A percentile compares a stretch with the other conserved stretches of the same genome.
These are phyloP conservation scores for Podaxis mareebaensis DNA, from an alignment of 768 basidiomycete species.

Conservation along the genomic window DNA sequence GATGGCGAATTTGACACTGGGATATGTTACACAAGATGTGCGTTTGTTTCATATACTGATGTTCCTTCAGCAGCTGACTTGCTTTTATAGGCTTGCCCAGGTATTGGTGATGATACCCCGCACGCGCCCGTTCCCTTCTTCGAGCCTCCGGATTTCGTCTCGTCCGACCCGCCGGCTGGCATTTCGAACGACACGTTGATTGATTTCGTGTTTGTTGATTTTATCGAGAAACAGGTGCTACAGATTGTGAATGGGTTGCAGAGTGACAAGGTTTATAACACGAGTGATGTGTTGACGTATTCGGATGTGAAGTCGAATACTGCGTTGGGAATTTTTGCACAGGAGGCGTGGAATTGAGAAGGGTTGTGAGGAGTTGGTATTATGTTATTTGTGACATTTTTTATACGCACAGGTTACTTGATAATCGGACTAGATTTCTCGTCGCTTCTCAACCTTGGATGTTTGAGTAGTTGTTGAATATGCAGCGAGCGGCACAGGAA, in stretches of 20 bases:
- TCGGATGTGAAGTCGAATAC: slow-evolving; percentile 49
- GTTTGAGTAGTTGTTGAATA: too few species aligned
- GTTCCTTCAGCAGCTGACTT: not conserved
- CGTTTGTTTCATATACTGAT: not conserved
- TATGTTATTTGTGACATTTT: too few species aligned
- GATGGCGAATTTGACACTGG: slow-evolving; percentile 57
- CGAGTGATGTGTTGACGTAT: slow-evolving; percentile 55
- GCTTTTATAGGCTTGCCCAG: slow-evolving; percentile 59
- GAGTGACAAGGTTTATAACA: slow-evolving; percentile 47
- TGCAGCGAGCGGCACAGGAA: too few species aligned
- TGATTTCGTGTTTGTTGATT: slow-evolving; percentile 78
- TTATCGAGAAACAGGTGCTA: slow-evolving; percentile 57
- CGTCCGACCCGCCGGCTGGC: slow-evolving; percentile 49
- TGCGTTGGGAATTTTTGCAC: slow-evolving; percentile 59
- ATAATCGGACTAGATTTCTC: too few species aligned
- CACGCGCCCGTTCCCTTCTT: slow-evolving; percentile 65
- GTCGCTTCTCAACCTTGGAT: too few species aligned
- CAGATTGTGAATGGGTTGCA: slow-evolving; percentile 57
- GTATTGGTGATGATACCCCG: slow-evolving; percentile 69
- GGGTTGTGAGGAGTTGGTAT: not conserved
- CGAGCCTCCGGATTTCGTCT: slow-evolving; percentile 56
- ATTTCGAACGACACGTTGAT: slow-evolving; percentile 49
- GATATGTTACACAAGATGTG: slow-evolving; percentile 78
- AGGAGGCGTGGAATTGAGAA: slow-evolving; percentile 42
- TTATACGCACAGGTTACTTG: too few species aligned